Percentiles rank a stretch among this genome's conserved stretches.
Evolutionary conservation across 352 stramenopile genomes (phyloP).

Genomic region (Phytophthora pini): DNA sequence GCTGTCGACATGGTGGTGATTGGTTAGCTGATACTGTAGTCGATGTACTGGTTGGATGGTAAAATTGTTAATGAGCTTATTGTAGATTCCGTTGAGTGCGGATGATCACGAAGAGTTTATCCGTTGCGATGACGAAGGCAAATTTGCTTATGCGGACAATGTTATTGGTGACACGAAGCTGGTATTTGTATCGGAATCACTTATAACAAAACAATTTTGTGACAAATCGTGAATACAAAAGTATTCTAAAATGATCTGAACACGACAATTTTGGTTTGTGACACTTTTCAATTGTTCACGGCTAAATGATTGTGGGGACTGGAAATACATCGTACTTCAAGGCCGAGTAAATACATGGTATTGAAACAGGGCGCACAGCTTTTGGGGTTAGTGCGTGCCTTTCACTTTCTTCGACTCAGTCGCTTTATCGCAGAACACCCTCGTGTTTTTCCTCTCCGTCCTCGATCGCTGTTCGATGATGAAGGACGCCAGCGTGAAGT

Average conservation of each 20-base stretch:
- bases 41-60: slow-evolving; percentile 5
- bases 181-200: background rate
- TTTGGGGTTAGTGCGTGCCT: no score
- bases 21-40: background rate
- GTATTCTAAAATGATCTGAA: background rate
- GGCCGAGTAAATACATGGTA: no score
- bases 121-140: background rate
- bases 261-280: background rate
- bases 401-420: no score
- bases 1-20: slow-evolving; percentile 16
- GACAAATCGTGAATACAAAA: slow-evolving; percentile 3
- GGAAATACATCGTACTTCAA: no score
- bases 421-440: no score
- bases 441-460: no score
- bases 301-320: background rate
- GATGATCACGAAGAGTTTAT: background rate
- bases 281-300: background rate
- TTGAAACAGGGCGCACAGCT: no score
- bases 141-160: background rate
- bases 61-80: slow-evolving; percentile 14
- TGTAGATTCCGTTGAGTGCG: no score
- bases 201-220: background rate
- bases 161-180: background rate
- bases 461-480: no score
- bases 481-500: no score